Evolutionary conservation across 2,329 filamentous ascomycete species (phyloP).

Genomic region (Sarocladium kiliense): DNA sequence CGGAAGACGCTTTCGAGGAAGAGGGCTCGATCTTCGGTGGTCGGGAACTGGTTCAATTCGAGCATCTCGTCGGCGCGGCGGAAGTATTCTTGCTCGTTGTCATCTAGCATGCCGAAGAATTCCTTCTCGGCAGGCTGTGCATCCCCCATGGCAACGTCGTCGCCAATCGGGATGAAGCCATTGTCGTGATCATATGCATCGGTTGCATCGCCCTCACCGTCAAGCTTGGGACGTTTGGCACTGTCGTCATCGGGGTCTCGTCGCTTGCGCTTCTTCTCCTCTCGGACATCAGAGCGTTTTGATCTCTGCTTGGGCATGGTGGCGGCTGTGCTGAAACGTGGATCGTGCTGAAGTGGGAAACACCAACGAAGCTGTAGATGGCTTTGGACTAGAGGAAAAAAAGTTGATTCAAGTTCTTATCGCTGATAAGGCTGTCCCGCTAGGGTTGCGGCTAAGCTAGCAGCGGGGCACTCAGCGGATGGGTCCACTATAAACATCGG

Average conservation of each 20-base stretch:
- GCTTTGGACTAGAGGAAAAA: neutral
- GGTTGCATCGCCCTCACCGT: constrained; percentile 15
- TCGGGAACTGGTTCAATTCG: constrained; percentile 81
- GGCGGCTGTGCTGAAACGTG: neutral
- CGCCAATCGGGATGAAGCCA: constrained; percentile 16
- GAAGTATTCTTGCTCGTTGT: constrained; percentile 95
- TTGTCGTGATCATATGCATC: constrained; percentile 16
- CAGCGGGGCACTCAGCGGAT: neutral
- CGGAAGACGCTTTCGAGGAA: constrained; percentile 79
- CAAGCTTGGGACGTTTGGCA: constrained; percentile 20
- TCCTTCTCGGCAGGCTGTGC: constrained; percentile 49
- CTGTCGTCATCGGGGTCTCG: constrained; percentile 21
- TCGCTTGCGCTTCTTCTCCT: constrained; percentile 36
- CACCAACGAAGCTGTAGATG: neutral
- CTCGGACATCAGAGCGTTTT: constrained; percentile 32
- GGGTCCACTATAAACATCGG: neutral
- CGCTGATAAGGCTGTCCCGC: neutral
- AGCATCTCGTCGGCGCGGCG: constrained; percentile 83
- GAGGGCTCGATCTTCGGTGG: constrained; percentile 63
- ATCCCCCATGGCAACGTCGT: constrained; percentile 15
- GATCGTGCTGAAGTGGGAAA: neutral
- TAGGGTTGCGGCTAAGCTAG: neutral
- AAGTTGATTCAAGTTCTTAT: neutral
- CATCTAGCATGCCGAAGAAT: constrained; percentile 90
- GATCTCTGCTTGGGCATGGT: constrained; percentile 40